These are phyloP conservation scores for Narthecium ossifragum DNA, from an alignment of 106 monocot species.

Conservation along the genomic window DNA sequence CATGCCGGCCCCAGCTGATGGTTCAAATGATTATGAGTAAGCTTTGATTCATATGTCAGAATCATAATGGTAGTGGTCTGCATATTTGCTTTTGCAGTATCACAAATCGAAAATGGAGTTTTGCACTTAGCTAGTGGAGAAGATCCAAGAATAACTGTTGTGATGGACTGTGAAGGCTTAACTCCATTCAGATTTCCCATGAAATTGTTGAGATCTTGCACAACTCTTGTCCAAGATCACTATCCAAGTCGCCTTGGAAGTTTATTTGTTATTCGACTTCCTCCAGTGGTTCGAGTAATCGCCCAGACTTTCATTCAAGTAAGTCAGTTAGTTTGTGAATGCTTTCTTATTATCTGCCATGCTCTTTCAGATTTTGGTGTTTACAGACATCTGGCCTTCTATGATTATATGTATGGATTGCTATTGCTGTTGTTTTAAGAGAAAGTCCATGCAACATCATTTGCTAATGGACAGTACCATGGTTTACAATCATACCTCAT, in stretches of 20 bases:
- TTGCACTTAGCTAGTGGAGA: conserved; percentile 57
- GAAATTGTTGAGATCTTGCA: conserved; percentile 81
- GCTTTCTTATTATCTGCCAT: background rate
- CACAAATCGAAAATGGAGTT: conserved; percentile 85
- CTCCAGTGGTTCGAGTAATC: conserved; percentile 62
- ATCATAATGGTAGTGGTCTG: too few relatives aligned
- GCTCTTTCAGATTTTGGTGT: background rate
- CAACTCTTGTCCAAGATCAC: conserved; percentile 76
- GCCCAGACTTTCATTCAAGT: conserved; percentile 80
- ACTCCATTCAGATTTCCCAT: conserved; percentile 81
- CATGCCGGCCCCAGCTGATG: too few relatives aligned
- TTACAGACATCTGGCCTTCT: too few relatives aligned
- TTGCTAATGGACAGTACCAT: too few relatives aligned
- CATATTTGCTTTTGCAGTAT: conserved; percentile 61
- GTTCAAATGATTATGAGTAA: too few relatives aligned
- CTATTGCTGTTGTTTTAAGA: too few relatives aligned
- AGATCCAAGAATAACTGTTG: conserved; percentile 63
- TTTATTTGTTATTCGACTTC: conserved; percentile 63
- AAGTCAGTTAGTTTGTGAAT: conserved; percentile 8
- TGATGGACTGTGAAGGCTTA: conserved; percentile 82
- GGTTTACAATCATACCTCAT: too few relatives aligned
- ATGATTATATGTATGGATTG: too few relatives aligned
- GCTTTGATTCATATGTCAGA: too few relatives aligned
- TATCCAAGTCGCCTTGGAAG: conserved; percentile 81
- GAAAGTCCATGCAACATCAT: too few relatives aligned